phyloP scores from a whole-genome alignment of 2,329 filamentous ascomycete genomes.

The Fusarium nodosum region DNA sequence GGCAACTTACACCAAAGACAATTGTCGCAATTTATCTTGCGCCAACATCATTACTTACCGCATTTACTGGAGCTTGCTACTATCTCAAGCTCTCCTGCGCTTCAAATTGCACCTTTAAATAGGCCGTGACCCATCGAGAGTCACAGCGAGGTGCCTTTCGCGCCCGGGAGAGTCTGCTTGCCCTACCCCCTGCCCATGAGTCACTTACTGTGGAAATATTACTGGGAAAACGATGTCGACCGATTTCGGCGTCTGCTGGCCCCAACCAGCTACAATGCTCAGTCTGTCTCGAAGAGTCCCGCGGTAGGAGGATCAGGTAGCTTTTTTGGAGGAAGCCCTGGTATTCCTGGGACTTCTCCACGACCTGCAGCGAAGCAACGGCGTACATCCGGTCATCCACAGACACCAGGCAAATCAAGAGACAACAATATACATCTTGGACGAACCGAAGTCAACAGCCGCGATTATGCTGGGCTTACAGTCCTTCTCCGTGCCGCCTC shows the following conservation, averaged over 20 bases:
- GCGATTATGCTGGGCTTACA: constrained; percentile 84
- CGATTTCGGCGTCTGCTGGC: constrained; percentile 90
- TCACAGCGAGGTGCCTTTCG: constrained; percentile 88
- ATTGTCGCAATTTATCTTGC: constrained; percentile 29
- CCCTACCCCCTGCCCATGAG: constrained; percentile 76
- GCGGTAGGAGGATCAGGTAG: constrained; percentile 56
- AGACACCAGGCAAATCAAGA: constrained; percentile 60
- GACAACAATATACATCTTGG: constrained; percentile 59
- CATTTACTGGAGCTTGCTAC: constrained; percentile 10
- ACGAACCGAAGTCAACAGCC: constrained; percentile 83
- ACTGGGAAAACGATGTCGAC: constrained; percentile 98
- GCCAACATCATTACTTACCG: constrained; percentile 15
- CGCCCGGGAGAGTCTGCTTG: constrained; percentile 57
- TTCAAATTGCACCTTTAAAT: constrained; percentile 80
- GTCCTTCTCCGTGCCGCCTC: constrained; percentile 87
- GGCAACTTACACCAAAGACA: constrained; percentile 44
- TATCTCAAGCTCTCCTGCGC: constrained; percentile 51
- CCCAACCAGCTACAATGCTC: constrained; percentile 72
- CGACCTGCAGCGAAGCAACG: constrained; percentile 64
- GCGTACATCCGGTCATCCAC: constrained; percentile 65
- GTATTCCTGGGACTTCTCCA: constrained; percentile 64
- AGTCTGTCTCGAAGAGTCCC: constrained; percentile 67
- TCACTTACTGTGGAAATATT: constrained; percentile 96
- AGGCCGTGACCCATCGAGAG: constrained; percentile 86
- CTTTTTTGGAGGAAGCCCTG: constrained; percentile 57